Evolutionary conservation across 345 rosid genomes (phyloP), one percentile per base, ranked within the genome.

Genomic region (Syzygium oleosum): DNA sequence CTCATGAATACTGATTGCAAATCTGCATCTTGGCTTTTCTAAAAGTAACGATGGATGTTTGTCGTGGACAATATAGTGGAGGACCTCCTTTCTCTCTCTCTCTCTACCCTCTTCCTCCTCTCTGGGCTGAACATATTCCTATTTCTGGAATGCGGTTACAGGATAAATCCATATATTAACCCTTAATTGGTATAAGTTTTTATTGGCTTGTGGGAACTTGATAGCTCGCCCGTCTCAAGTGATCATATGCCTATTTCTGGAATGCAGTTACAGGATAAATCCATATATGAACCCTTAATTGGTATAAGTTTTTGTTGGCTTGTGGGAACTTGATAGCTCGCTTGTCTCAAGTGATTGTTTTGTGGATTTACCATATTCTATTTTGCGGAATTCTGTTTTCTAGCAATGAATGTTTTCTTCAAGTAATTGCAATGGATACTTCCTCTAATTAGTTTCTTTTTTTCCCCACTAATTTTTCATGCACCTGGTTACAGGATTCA

Each of bases 401-500:
- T 52, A 25, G 85, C 73, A 29, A 27, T 41, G 43, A 34, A 17
- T 43, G 23, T 77, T 52, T 89, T 85, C 49, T 73, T 86, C 54
- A 15, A 77, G 38, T n/a, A 34, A 52, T 86, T 78, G 88, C 61
- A 21, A 73, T 73, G 46, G 12, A 73, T 73, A 34, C 46, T 73
- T 73, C 27, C 80, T 73, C 80, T 34, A 25, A 73, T 73, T 34
- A 19, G 80, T 17, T 73, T 73, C 52, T 51, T 14, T 65, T 53
- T 56, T 27, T 16, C 31, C 1, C 4, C 27, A 16, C 31, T 31
- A 2, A 7, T 65, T 88, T 31, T 19, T 52, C 68, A 27, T 87
- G 52, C 41, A 77, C 84, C 34, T 49, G 73, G 63, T 9, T 90
- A 68, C 95, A 98, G 99, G 90, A 80, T 94, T 56, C 97, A 98